Conservation (phyloP, 305 asterid species). For the Withania somnifera region DNA sequence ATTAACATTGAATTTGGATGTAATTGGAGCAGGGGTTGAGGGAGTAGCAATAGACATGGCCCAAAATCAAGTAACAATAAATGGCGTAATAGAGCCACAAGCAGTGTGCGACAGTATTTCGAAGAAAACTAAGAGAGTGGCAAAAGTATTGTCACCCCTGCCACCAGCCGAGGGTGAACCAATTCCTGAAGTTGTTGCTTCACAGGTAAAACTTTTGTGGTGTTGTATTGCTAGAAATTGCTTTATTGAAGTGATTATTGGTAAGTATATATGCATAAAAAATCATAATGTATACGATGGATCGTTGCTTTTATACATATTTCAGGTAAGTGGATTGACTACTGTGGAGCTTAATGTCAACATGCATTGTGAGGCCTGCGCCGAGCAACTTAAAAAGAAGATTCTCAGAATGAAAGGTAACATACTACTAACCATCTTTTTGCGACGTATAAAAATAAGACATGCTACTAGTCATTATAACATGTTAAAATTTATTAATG, state of each 20-base stretch:
- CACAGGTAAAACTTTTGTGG: slow-evolving; percentile 42
- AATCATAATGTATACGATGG: neutral
- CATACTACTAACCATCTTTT: neutral
- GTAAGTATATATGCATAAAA: neutral
- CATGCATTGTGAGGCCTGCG: slow-evolving; percentile 95
- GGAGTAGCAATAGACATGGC: slow-evolving; percentile 53
- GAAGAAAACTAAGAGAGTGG: slow-evolving; percentile 53
- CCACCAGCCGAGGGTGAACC: slow-evolving; percentile 67
- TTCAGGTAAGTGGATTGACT: slow-evolving; percentile 52
- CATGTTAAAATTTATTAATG: neutral
- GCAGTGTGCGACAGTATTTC: slow-evolving; percentile 53
- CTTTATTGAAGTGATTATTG: neutral
- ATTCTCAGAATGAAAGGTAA: slow-evolving; percentile 87
- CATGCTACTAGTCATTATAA: neutral
- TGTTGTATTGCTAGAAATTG: too few relatives aligned
- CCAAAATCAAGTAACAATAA: slow-evolving; percentile 64
- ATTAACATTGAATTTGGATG: neutral
- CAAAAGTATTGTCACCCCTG: slow-evolving; percentile 61
- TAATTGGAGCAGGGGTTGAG: slow-evolving; percentile 44
- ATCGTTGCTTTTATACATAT: neutral
- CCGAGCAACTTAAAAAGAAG: slow-evolving; percentile 69
- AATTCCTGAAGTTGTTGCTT: slow-evolving; percentile 61
- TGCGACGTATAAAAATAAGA: neutral
- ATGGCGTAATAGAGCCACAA: slow-evolving; percentile 73
- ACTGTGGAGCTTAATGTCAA: slow-evolving; percentile 66